A percentile compares a stretch with the other conserved stretches of the same genome.
Evolutionary conservation across 768 basidiomycete genomes (phyloP).

Genomic region (Naganishia vishniacii): DNA sequence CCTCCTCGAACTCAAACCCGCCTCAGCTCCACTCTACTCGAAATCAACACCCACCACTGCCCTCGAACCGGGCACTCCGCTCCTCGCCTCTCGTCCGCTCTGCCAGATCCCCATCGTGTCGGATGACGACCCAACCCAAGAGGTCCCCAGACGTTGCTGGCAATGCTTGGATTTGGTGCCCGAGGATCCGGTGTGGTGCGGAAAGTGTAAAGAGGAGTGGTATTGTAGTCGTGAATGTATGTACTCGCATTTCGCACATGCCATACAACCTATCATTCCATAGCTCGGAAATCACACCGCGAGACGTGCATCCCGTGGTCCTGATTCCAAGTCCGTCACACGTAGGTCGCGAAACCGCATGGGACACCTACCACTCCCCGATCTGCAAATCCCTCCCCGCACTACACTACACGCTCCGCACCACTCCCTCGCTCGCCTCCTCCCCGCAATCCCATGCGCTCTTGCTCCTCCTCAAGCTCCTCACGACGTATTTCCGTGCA

Average conservation of each 20-base stretch:
- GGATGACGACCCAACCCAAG: neutral
- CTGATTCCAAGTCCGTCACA: too few relatives aligned
- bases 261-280: too few relatives aligned
- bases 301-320: too few relatives aligned
- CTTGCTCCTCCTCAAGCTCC: constrained; percentile 6
- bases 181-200: constrained; percentile 6
- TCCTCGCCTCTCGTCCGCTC: constrained; percentile 8
- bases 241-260: too few relatives aligned
- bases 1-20: constrained; percentile 3
- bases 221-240: constrained; percentile 15
- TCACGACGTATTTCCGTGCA: neutral
- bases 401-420: constrained; percentile 1
- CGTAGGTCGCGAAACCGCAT: constrained; percentile 20
- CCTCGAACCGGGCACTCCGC: neutral
- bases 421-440: too few relatives aligned
- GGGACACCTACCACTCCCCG: constrained; percentile 22
- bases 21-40: constrained; percentile 2
- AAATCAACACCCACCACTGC: neutral
- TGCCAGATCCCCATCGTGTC: constrained; percentile 11
- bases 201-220: constrained; percentile 13
- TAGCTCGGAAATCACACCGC: too few relatives aligned
- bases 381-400: constrained; percentile 21
- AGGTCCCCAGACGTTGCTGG: neutral
- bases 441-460: constrained; percentile 12
- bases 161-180: neutral